These are phyloP conservation scores for Rhododendron ovatum DNA, from an alignment of 148 eudicot genomes.

Conservation along the genomic window DNA sequence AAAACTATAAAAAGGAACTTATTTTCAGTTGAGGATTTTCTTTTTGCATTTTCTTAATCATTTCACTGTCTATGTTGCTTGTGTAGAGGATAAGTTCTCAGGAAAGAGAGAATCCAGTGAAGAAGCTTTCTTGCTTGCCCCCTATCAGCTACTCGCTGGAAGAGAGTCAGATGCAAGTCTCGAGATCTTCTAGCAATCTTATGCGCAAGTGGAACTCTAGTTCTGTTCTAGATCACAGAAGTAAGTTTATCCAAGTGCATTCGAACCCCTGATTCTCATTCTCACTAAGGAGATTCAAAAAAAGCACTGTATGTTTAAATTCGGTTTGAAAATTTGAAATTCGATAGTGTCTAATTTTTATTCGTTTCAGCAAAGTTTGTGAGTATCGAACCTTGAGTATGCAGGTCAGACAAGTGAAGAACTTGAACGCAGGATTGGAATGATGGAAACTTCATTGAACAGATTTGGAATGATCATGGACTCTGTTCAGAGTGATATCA, in stretches of 20 bases:
- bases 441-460: slow-evolving; percentile 67
- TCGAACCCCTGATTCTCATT: neutral
- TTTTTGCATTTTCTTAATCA: neutral
- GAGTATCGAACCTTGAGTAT: neutral
- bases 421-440: slow-evolving; percentile 67
- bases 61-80: neutral
- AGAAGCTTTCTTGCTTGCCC: slow-evolving; percentile 51
- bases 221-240: slow-evolving; percentile 51
- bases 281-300: neutral
- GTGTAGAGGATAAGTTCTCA: slow-evolving; percentile 71
- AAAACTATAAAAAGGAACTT: neutral
- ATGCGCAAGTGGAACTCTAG: slow-evolving; percentile 65
- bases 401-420: slow-evolving; percentile 80
- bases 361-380: neutral
- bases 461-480: slow-evolving; percentile 82
- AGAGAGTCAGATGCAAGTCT: slow-evolving; percentile 63
- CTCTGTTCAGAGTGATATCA: slow-evolving; percentile 82
- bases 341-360: neutral
- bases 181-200: slow-evolving; percentile 59
- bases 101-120: slow-evolving; percentile 70
- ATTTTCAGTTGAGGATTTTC: neutral
- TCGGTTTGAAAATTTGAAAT: neutral
- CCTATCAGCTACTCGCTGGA: slow-evolving; percentile 57
- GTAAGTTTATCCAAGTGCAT: slow-evolving; percentile 38
- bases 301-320: neutral